phyloP scores from a whole-genome alignment of 73 alveolate species.

The Stentor roeselii region DNA sequence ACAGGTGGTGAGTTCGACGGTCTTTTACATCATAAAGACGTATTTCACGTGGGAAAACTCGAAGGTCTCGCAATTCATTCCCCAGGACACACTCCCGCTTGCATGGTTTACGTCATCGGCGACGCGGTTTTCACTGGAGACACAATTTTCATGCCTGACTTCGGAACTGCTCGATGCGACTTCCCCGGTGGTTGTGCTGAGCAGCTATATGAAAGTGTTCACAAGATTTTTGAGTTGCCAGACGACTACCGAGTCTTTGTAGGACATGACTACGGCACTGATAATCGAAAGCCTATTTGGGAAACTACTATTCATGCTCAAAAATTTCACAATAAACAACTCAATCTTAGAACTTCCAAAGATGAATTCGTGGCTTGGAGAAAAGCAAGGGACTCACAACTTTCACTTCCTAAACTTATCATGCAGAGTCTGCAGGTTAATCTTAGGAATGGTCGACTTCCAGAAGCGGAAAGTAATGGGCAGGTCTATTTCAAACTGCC shows the following conservation, averaged over 20 bases:
- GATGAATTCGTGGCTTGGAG: neutral
- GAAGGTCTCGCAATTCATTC: slow-evolving; percentile 34
- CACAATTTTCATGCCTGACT: slow-evolving; percentile 15
- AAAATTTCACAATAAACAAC: slow-evolving; percentile 31
- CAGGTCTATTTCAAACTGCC: neutral
- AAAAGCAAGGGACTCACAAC: slow-evolving; percentile 32
- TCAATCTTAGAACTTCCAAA: neutral
- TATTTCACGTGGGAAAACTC: slow-evolving; percentile 39
- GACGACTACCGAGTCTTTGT: slow-evolving; percentile 41
- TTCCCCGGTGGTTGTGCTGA: slow-evolving; percentile 46
- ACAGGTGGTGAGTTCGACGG: slow-evolving; percentile 43
- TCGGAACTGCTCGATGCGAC: slow-evolving; percentile 52
- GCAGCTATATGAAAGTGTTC: slow-evolving; percentile 29
- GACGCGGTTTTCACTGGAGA: slow-evolving; percentile 15
- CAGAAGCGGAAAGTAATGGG: slow-evolving; percentile 34
- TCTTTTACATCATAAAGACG: slow-evolving; percentile 37
- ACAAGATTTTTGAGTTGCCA: slow-evolving; percentile 37
- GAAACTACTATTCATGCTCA: slow-evolving; percentile 39
- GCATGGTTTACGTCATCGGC: slow-evolving; percentile 13
- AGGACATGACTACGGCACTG: slow-evolving; percentile 40
- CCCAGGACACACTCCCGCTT: slow-evolving; percentile 55
- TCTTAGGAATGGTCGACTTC: slow-evolving; percentile 37
- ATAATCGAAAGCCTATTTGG: slow-evolving; percentile 31
- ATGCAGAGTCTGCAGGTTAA: slow-evolving; percentile 44
- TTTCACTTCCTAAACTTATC: slow-evolving; percentile 40